Evolutionary conservation across 495 filamentous ascomycete species (phyloP), one percentile per base, ranked within the genome.

Genomic region (Alectoria sarmentosa): DNA sequence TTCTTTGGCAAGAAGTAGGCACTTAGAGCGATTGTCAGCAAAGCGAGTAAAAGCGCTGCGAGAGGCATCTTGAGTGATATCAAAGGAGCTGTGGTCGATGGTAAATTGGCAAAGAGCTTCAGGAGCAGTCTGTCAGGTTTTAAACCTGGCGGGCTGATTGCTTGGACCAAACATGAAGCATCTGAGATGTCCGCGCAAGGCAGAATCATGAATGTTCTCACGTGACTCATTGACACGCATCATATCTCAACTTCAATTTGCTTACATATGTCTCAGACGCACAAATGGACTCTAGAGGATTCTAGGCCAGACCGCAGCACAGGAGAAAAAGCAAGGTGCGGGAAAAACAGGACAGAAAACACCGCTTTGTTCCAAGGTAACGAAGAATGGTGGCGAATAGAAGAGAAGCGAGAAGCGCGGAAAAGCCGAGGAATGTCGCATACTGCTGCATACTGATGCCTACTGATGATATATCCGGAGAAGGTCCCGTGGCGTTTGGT

Each of bases 21-120:
- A 57, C 60, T 58, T 36, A 69, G 23, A 26, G 49, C 23, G 48
- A 66, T 67, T n/a, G 58, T 42, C 41, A 64, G 37, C 32, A 60
- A 9, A 60, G 56, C 58, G 19, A 49, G 37, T 36, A 69, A 38
- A 41, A 69, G 30, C 15, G 44, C 15, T 39, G 52, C n/a, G n/a
- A 44, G 48, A 48, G 21, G 42, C 66, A 68, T 68, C 23, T 26
- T 67, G 48, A n/a, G 11, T 32, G 28, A 19, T 59, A 23, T 21
- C 23, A 17, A 7, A 15, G 26, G 34, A 52, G 32, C n/a, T n/a
- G n/a, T 6, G 7, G 3, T 15, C 3, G 46, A 39, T 4, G 28
- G 34, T 32, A 7, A 3, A 37, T 30, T 28, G n/a, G 21, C 28
- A 11, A 52, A 21, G 63, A 42, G 11, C 2, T 9, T 38, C 1